These are phyloP conservation scores for Taxillus chinensis DNA, from an alignment of 164 flowering plant genomes.

Conservation along the genomic window DNA sequence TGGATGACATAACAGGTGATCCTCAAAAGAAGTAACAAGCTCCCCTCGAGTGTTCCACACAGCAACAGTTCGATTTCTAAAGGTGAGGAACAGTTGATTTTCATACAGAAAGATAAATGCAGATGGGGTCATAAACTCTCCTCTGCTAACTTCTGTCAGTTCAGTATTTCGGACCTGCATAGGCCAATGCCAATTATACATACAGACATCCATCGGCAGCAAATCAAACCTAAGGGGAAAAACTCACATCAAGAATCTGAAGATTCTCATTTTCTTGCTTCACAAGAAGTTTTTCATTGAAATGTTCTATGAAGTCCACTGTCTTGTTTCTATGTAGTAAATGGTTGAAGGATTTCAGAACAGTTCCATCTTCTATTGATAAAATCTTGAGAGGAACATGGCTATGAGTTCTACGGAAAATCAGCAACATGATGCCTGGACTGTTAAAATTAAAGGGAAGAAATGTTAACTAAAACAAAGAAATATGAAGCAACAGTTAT, in stretches of 20 bases:
- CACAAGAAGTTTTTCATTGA: conserved; percentile 73
- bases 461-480: background rate
- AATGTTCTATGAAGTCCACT: conserved; percentile 78
- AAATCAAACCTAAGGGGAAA: background rate
- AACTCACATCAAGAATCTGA: conserved; percentile 63
- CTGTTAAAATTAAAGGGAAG: conserved; percentile 22
- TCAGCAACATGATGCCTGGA: conserved; percentile 91
- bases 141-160: conserved; percentile 74
- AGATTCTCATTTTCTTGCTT: conserved; percentile 76
- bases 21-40: conserved; percentile 96
- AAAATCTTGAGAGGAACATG: conserved; percentile 81
- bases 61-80: conserved; percentile 87
- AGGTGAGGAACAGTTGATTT: conserved; percentile 87
- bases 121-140: conserved; percentile 94
- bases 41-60: conserved; percentile 98
- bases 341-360: conserved; percentile 76
- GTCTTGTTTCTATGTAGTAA: conserved; percentile 80
- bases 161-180: conserved; percentile 72
- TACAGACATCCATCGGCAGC: background rate
- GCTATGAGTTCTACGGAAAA: conserved; percentile 43
- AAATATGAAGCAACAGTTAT: background rate
- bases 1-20: conserved; percentile 92
- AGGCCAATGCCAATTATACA: background rate
- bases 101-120: conserved; percentile 97
- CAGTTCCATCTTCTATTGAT: conserved; percentile 92